Evolutionary conservation across 2,329 filamentous ascomycete species (phyloP).

Genomic region (Paraphaeosphaeria sporulosa): DNA sequence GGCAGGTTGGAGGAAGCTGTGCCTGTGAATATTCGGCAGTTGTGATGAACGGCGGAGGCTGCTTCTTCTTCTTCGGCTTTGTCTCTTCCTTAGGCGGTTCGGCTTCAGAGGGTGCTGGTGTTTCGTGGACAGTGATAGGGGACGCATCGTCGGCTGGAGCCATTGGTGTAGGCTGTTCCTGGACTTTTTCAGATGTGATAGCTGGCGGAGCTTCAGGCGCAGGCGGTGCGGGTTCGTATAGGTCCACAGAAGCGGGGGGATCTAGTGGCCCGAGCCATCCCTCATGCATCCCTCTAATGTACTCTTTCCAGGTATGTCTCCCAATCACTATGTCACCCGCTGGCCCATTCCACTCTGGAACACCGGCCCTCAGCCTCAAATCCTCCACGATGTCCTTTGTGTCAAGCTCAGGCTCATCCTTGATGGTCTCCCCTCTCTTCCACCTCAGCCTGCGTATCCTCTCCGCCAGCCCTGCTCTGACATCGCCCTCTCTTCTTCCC

Average conservation of each 20-base stretch:
- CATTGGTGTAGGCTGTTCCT: constrained; percentile 18
- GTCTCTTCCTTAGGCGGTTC: constrained; percentile 35
- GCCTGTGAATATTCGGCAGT: constrained; percentile 75
- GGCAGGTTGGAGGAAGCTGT: constrained; percentile 69
- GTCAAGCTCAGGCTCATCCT: constrained; percentile 55
- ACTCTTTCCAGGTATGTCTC: constrained; percentile 96
- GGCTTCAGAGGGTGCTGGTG: constrained; percentile 32
- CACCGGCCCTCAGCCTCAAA: constrained; percentile 70
- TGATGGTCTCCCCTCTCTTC: constrained; percentile 63
- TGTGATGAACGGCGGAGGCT: constrained; percentile 75
- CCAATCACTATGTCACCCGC: constrained; percentile 89
- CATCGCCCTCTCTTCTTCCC: constrained; percentile 89
- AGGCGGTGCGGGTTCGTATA: constrained; percentile 28
- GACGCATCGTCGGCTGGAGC: constrained; percentile 45
- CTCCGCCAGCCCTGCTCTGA: constrained; percentile 86
- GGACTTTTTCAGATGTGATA: constrained; percentile 15
- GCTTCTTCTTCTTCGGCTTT: constrained; percentile 61
- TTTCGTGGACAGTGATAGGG: constrained; percentile 31
- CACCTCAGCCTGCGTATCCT: constrained; percentile 74
- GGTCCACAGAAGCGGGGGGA: constrained; percentile 55
- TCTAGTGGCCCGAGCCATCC: constrained; percentile 91
- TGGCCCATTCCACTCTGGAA: constrained; percentile 75
- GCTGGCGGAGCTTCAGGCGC: constrained; percentile 17
- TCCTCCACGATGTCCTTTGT: constrained; percentile 68
- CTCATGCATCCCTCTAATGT: constrained; percentile 90